A percentile compares a stretch with the other conserved stretches of the same genome.
These are phyloP conservation scores for Xylariaceae sp. DNA, from an alignment of 2,329 filamentous ascomycete genomes.

Conservation along the genomic window DNA sequence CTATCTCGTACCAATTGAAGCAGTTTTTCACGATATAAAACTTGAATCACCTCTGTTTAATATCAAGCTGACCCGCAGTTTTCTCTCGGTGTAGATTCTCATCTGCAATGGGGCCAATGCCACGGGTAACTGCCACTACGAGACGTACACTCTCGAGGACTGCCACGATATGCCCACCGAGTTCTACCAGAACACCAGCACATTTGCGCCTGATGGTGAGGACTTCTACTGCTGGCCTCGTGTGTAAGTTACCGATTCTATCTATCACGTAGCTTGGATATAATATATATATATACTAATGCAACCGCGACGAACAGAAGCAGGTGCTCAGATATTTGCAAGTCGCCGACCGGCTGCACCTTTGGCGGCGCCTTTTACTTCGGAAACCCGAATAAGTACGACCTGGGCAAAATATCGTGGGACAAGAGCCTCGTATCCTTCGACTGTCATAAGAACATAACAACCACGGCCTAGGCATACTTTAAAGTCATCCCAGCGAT, in stretches of 20 bases:
- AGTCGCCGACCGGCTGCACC: constrained; percentile 58
- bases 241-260: constrained; percentile 33
- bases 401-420: constrained; percentile 54
- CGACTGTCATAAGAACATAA: constrained; percentile 42
- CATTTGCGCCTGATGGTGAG: constrained; percentile 58
- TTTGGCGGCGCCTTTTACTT: constrained; percentile 56
- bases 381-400: constrained; percentile 52
- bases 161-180: constrained; percentile 53
- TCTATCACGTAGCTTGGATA: not conserved
- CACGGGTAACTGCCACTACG: constrained; percentile 53
- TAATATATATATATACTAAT: constrained; percentile 5
- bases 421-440: constrained; percentile 47
- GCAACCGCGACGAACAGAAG: constrained; percentile 32
- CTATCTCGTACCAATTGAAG: not conserved
- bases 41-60: not conserved
- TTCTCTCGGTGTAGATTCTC: constrained; percentile 47
- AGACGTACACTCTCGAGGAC: constrained; percentile 49
- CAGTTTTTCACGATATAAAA: not conserved
- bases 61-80: constrained; percentile 7
- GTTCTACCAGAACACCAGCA: constrained; percentile 51
- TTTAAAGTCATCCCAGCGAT: not conserved
- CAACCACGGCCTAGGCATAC: not conserved
- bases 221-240: constrained; percentile 55
- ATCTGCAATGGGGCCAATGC: constrained; percentile 58
- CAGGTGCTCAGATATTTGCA: constrained; percentile 53